Conservation (phyloP, 1,284 basidiomycete genomes). For the Cerioporus squamosus region DNA sequence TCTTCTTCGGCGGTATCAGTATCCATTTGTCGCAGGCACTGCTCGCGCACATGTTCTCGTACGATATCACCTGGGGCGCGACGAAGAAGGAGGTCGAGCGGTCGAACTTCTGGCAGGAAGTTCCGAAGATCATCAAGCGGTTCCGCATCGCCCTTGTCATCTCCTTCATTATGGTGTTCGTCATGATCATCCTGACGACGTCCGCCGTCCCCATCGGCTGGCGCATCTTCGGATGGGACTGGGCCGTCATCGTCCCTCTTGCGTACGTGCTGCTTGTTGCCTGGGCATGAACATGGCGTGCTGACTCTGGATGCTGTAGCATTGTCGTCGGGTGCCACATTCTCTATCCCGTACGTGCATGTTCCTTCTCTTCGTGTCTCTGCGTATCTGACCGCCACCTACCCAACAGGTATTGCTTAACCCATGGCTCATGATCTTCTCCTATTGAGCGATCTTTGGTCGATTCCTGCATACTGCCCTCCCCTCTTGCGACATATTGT, state of each 20-base stretch:
- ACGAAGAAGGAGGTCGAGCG: conserved; percentile 82
- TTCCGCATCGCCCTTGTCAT: conserved; percentile 71
- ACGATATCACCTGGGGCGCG: conserved; percentile 83
- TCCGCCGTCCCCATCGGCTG: conserved; percentile 60
- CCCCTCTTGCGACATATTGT: background rate
- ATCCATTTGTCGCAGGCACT: conserved; percentile 77
- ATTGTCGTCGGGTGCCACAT: conserved; percentile 68
- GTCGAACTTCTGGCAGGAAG: conserved; percentile 88
- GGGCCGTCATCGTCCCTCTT: conserved; percentile 75
- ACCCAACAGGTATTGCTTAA: conserved; percentile 71
- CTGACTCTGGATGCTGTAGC: conserved; percentile 36
- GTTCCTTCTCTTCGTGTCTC: background rate
- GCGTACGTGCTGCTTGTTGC: conserved; percentile 45
- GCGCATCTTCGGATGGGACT: conserved; percentile 60
- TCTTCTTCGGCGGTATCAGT: conserved; percentile 83
- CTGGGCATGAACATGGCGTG: background rate
- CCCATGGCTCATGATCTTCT: conserved; percentile 50
- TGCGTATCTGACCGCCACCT: background rate
- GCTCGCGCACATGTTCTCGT: conserved; percentile 80
- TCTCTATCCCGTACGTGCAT: conserved; percentile 62
- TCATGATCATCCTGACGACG: conserved; percentile 60
- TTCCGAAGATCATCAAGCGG: conserved; percentile 78
- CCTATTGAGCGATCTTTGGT: background rate
- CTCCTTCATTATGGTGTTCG: conserved; percentile 50
- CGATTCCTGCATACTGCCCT: background rate